Conservation (phyloP, 331 rosid genomes). For the Erythrophleum ivorense region DNA sequence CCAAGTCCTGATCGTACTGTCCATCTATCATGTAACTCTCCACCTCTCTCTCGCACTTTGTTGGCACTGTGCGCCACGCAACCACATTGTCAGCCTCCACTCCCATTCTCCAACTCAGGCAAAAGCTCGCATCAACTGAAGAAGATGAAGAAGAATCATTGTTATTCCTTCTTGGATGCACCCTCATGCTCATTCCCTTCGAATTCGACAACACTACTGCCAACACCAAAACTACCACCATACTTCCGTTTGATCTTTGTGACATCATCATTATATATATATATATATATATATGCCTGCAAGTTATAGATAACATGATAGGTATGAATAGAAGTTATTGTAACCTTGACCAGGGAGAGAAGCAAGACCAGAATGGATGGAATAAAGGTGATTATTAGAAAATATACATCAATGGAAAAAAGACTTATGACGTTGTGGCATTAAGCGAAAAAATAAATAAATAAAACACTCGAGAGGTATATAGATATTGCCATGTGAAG, state of each 20-base stretch:
- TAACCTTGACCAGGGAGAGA: no score
- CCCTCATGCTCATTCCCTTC: neutral
- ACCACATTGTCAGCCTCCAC: conserved; percentile 79
- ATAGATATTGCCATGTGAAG: no score
- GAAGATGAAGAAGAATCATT: neutral
- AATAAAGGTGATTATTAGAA: no score
- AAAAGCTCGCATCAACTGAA: conserved; percentile 40
- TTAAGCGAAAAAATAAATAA: no score
- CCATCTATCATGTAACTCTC: conserved; percentile 77
- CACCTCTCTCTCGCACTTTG: conserved; percentile 51
- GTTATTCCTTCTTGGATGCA: neutral
- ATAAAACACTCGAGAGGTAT: no score
- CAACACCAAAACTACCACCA: neutral
- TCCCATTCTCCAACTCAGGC: conserved; percentile 86
- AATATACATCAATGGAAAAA: no score
- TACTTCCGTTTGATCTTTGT: neutral
- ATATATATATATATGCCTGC: no score
- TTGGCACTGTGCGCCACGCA: conserved; percentile 81
- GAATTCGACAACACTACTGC: neutral
- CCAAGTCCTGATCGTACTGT: conserved; percentile 69
- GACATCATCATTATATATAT: neutral
- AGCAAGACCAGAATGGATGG: no score
- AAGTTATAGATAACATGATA: no score
- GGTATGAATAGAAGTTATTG: no score
- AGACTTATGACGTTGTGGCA: no score